These are phyloP conservation scores for Mycena citricolor DNA, from an alignment of 1,284 basidiomycete genomes.

Conservation along the genomic window DNA sequence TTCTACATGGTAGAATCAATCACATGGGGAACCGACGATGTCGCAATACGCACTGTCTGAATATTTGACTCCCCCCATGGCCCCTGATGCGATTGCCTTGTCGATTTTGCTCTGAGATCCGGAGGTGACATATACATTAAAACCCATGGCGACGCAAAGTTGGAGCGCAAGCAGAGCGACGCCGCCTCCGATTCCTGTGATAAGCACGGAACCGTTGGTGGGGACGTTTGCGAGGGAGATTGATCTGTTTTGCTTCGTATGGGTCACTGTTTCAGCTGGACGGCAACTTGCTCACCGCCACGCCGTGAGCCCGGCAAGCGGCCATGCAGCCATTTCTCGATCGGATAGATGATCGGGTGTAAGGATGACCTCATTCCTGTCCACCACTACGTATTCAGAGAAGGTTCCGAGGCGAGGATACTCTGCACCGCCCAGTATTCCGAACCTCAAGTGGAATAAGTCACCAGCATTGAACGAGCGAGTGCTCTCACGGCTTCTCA, in stretches of 20 bases:
- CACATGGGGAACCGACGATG: not conserved
- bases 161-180: constrained; percentile 51
- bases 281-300: constrained; percentile 58
- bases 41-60: constrained; percentile 49
- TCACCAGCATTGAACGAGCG: too few relatives aligned
- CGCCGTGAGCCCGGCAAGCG: constrained; percentile 76
- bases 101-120: constrained; percentile 69
- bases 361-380: constrained; percentile 64
- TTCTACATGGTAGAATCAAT: constrained; percentile 35
- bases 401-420: constrained; percentile 69
- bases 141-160: constrained; percentile 31
- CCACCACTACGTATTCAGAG: constrained; percentile 74
- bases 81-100: constrained; percentile 70
- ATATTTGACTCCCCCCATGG: constrained; percentile 77
- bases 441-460: too few relatives aligned
- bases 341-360: constrained; percentile 73
- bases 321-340: constrained; percentile 73
- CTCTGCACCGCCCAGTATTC: constrained; percentile 57
- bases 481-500: too few relatives aligned
- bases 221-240: constrained; percentile 67
- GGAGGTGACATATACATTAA: not conserved
- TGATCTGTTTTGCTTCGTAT: constrained; percentile 1
- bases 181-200: constrained; percentile 79
- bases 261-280: not conserved
- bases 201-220: constrained; percentile 71